These are phyloP conservation scores for Cylindrotheca closterium DNA, from an alignment of 108 stramenopile species.

Conservation along the genomic window DNA sequence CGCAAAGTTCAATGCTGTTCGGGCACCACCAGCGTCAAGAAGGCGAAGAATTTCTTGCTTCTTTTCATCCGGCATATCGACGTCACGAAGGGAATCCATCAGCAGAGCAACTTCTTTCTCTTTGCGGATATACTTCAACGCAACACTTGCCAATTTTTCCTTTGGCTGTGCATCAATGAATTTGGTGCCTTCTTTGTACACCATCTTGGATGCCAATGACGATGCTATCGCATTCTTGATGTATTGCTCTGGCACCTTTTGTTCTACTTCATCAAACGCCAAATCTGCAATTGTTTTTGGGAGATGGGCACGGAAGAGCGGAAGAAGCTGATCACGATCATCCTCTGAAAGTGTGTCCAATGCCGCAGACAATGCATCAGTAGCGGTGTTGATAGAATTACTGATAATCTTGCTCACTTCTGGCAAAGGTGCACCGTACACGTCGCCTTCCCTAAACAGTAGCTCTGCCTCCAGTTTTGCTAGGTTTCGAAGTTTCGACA, in stretches of 20 bases:
- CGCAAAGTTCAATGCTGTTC: conserved; percentile 58
- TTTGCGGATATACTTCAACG: conserved; percentile 74
- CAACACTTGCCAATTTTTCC: conserved; percentile 65
- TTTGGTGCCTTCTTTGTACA: conserved; percentile 96
- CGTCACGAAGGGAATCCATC: conserved; percentile 46
- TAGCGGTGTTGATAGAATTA: conserved; percentile 87
- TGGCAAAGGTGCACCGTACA: conserved; percentile 78
- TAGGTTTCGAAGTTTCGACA: conserved; percentile 79
- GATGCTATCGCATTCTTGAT: conserved; percentile 92
- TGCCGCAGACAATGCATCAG: conserved; percentile 87
- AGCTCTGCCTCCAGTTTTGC: conserved; percentile 94
- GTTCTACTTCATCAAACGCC: conserved; percentile 74
- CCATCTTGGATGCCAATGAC: conserved; percentile 90
- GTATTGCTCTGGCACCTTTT: conserved; percentile 89
- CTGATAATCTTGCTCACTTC: conserved; percentile 87
- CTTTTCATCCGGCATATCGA: conserved; percentile 62
- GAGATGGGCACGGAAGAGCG: conserved; percentile 85
- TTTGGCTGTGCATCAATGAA: conserved; percentile 80
- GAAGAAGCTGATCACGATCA: conserved; percentile 68
- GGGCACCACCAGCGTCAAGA: conserved; percentile 81
- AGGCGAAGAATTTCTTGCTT: conserved; percentile 70
- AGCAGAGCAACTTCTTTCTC: conserved; percentile 76
- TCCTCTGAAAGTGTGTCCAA: conserved; percentile 68
- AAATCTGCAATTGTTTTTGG: conserved; percentile 89
- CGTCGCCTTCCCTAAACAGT: conserved; percentile 94